A percentile compares a stretch with the other conserved stretches of the same genome.
phyloP scores from a whole-genome alignment of 2,329 filamentous ascomycete species.

The Pyrenochaeta sp. region DNA sequence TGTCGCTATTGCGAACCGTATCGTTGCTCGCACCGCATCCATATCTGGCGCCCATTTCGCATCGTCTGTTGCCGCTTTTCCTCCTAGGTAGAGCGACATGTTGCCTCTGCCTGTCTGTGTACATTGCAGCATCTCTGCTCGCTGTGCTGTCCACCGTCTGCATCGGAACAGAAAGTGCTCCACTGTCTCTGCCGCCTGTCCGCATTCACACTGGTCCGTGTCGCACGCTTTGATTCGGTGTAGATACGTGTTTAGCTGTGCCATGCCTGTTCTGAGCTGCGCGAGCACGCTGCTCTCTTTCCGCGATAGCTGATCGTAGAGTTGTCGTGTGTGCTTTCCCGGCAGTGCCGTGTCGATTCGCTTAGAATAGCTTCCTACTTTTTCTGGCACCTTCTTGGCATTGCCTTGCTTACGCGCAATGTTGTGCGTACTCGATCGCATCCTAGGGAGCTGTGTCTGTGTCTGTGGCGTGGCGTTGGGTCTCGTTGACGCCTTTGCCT shows the following conservation, averaged over 20 bases:
- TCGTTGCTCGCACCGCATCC: conserved; percentile 5
- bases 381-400: conserved; percentile 10
- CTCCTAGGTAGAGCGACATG: conserved; percentile 10
- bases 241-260: conserved; percentile 13
- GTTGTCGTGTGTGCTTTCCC: conserved; percentile 13
- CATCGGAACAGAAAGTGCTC: conserved; percentile 11
- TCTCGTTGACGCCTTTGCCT: conserved; percentile 11
- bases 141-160: conserved; percentile 8
- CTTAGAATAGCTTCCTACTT: conserved; percentile 11
- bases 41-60: conserved; percentile 9
- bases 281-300: conserved; percentile 13
- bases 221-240: conserved; percentile 10
- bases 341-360: conserved; percentile 12
- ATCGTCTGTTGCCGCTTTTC: conserved; percentile 12
- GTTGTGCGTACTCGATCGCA: conserved; percentile 12
- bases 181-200: conserved; percentile 6
- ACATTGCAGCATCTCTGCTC: conserved; percentile 8
- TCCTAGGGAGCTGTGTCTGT: conserved; percentile 11
- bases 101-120: conserved; percentile 12
- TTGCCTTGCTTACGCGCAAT: conserved; percentile 11
- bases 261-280: conserved; percentile 15
- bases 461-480: conserved; percentile 3
- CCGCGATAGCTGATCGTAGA: conserved; percentile 10
- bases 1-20: conserved; percentile 3
- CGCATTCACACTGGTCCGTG: conserved; percentile 10